Percentiles rank a stretch among this genome's conserved stretches.
These are phyloP conservation scores for Lyophyllum decastes DNA, from an alignment of 768 basidiomycete species.

Conservation along the genomic window DNA sequence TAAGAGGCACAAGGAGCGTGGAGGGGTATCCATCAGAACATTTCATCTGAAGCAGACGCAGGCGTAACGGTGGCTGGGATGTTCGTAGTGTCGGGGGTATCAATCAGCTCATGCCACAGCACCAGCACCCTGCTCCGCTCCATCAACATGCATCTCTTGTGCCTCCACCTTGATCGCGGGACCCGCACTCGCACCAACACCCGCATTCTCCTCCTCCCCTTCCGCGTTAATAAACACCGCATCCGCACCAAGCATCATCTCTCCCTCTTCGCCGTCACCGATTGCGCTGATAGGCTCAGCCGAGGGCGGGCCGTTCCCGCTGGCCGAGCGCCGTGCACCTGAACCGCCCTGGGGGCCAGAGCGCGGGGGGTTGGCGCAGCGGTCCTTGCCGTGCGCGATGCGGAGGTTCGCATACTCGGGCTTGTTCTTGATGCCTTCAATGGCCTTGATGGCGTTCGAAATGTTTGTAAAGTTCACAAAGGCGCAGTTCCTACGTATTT, in stretches of 20 bases:
- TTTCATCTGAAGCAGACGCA: conserved; percentile 19
- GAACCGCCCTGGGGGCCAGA: conserved; percentile 75
- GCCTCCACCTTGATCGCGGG: background rate
- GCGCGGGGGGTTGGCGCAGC: conserved; percentile 91
- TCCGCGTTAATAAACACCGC: conserved; percentile 29
- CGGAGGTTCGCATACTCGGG: conserved; percentile 88
- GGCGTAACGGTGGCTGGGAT: background rate
- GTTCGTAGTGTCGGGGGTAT: conserved; percentile 26
- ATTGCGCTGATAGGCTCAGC: conserved; percentile 39
- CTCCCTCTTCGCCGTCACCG: conserved; percentile 32
- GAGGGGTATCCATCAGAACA: conserved; percentile 11
- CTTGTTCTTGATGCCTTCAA: conserved; percentile 91
- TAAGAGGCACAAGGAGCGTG: background rate
- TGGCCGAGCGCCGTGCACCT: conserved; percentile 43
- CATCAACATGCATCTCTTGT: conserved; percentile 46
- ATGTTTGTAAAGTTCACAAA: conserved; percentile 97
- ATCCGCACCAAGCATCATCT: conserved; percentile 34
- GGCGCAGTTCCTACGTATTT: conserved; percentile 79
- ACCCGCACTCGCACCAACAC: too few species aligned
- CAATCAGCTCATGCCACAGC: conserved; percentile 8
- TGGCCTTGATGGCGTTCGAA: conserved; percentile 96
- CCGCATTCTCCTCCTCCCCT: conserved; percentile 16
- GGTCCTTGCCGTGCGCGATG: conserved; percentile 94
- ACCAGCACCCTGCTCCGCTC: conserved; percentile 23
- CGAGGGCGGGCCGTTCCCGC: conserved; percentile 33